Conservation (phyloP, 176 grass and related monocot genomes). For the Avena sativa region DNA sequence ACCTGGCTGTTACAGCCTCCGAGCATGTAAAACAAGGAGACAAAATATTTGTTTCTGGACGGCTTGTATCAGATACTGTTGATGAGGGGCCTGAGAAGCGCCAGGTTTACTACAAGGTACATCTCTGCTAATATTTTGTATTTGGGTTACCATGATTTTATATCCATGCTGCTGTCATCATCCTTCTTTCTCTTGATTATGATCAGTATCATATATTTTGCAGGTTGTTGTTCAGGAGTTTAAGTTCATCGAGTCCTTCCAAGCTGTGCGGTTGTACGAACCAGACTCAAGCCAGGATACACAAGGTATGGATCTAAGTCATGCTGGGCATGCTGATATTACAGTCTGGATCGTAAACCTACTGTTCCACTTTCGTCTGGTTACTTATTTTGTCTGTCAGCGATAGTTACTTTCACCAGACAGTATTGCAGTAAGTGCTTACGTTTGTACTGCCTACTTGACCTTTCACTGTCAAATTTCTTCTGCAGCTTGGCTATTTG, state of each 20-base stretch:
- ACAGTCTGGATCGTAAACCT: not conserved
- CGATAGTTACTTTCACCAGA: not conserved
- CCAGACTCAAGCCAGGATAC: slow-evolving; percentile 50
- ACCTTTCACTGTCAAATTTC: not conserved
- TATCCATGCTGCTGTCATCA: slow-evolving; percentile 27
- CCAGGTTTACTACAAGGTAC: slow-evolving; percentile 86
- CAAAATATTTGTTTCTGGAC: slow-evolving; percentile 81
- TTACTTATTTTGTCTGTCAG: not conserved
- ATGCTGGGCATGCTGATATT: not conserved
- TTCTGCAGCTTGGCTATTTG: slow-evolving; percentile 1
- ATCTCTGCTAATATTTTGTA: slow-evolving; percentile 19
- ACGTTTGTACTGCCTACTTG: not conserved
- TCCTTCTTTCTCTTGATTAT: slow-evolving; percentile 21
- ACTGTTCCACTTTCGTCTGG: slow-evolving; percentile 14
- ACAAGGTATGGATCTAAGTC: slow-evolving; percentile 59
- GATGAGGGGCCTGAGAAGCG: slow-evolving; percentile 66
- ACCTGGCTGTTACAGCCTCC: slow-evolving; percentile 71
- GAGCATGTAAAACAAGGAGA: slow-evolving; percentile 81
- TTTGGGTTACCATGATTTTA: not conserved
- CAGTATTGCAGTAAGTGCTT: not conserved
- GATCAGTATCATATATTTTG: slow-evolving; percentile 25
- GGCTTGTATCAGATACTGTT: slow-evolving; percentile 78
- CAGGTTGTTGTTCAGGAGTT: slow-evolving; percentile 88
- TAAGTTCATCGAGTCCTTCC: slow-evolving; percentile 71
- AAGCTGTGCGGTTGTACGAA: slow-evolving; percentile 68